These are phyloP conservation scores for Amauroascus niger DNA, from an alignment of 2,329 filamentous ascomycete genomes.

Conservation along the genomic window DNA sequence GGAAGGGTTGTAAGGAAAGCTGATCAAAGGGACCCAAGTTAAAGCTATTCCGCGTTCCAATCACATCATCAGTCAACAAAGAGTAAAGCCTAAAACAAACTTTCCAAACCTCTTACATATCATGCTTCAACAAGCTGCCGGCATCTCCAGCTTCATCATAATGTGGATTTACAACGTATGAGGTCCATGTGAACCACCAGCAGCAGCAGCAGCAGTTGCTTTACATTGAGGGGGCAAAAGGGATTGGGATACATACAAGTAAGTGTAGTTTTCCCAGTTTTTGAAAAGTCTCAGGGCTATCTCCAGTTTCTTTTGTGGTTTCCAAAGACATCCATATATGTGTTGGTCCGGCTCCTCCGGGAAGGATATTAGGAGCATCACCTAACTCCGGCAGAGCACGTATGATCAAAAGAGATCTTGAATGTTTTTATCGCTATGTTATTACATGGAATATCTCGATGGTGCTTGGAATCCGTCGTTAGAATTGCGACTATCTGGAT, in stretches of 20 bases:
- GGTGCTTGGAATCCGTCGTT: neutral
- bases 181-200: neutral
- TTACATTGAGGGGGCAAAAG: neutral
- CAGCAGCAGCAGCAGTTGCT: neutral
- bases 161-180: neutral
- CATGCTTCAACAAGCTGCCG: neutral
- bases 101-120: slow-evolving; percentile 4
- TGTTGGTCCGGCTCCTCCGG: neutral
- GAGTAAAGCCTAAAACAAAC: neutral
- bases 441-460: neutral
- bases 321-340: neutral
- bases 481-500: neutral
- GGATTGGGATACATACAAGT: neutral
- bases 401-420: neutral
- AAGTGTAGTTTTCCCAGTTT: neutral
- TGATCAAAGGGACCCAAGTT: neutral
- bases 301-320: neutral
- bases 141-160: neutral
- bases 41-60: slow-evolving; percentile 1
- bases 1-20: neutral
- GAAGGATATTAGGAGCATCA: neutral
- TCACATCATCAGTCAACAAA: neutral
- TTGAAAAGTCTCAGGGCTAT: too few relatives aligned
- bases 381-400: neutral
- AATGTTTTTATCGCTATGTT: too few relatives aligned